These are phyloP conservation scores for Naegleria gruberi DNA, from an alignment of 208 protist genomes.

Conservation along the genomic window DNA sequence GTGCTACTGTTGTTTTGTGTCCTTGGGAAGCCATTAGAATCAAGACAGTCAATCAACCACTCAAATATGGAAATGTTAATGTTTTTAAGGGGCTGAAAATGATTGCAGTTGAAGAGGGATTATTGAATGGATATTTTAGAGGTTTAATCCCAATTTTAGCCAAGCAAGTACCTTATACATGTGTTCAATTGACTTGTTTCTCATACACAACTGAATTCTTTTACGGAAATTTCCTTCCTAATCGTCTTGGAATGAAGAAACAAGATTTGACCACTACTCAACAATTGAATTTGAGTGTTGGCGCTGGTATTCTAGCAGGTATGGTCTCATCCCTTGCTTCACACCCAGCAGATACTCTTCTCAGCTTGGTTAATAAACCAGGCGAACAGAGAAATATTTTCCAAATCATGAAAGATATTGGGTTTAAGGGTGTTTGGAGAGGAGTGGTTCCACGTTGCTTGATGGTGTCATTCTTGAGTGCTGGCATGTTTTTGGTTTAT, in stretches of 20 bases:
- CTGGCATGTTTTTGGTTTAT: neutral
- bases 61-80: neutral
- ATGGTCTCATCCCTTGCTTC: slow-evolving; percentile 60
- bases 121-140: slow-evolving; percentile 31
- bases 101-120: slow-evolving; percentile 31
- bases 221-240: neutral
- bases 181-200: slow-evolving; percentile 51
- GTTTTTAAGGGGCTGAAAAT: slow-evolving; percentile 21
- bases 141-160: slow-evolving; percentile 34
- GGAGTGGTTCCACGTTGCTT: neutral
- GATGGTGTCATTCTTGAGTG: neutral
- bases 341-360: slow-evolving; percentile 69
- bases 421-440: neutral
- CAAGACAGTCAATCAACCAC: slow-evolving; percentile 24
- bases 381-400: slow-evolving; percentile 48
- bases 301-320: slow-evolving; percentile 60
- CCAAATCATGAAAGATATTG: neutral
- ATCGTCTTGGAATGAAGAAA: slow-evolving; percentile 16
- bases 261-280: slow-evolving; percentile 18
- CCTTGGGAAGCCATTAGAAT: slow-evolving; percentile 51
- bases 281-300: slow-evolving; percentile 49
- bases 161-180: slow-evolving; percentile 64
- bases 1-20: slow-evolving; percentile 61
- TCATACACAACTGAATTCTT: slow-evolving; percentile 27
- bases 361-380: slow-evolving; percentile 61